Conservation (phyloP, 345 rosid genomes). For the Eucalyptus sp. region DNA sequence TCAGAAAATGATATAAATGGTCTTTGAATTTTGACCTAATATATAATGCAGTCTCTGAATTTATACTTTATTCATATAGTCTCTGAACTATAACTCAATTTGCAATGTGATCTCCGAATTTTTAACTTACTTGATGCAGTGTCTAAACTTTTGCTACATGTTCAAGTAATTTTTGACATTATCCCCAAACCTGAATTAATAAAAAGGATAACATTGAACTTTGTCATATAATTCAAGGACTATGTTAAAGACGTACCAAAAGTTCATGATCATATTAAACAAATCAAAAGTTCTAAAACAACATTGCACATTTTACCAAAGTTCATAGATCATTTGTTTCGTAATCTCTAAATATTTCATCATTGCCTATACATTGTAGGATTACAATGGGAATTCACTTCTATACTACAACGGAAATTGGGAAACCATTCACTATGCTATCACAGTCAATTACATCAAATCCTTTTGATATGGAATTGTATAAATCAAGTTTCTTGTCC, state of each 20-base stretch:
- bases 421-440: neutral
- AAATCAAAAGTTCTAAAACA: rapidly evolving
- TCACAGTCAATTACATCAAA: neutral
- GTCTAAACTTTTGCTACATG: rapidly evolving
- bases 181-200: too few species aligned
- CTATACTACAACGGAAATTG: neutral
- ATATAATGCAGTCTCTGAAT: rapidly evolving
- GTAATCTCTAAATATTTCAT: neutral
- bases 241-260: too few species aligned
- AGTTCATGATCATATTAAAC: too few species aligned
- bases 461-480: rapidly evolving
- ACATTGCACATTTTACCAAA: too few species aligned
- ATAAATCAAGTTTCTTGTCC: neutral
- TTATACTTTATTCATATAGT: too few species aligned
- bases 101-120: too few species aligned
- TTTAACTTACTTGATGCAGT: too few species aligned
- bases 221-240: too few species aligned
- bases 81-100: rapidly evolving
- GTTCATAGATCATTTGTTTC: neutral
- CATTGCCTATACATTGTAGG: neutral
- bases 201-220: too few species aligned
- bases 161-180: too few species aligned
- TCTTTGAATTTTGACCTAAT: rapidly evolving
- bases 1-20: too few species aligned
- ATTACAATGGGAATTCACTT: neutral